phyloP scores from a whole-genome alignment of 257 asterid genomes.

The Linderniella brevidens region DNA sequence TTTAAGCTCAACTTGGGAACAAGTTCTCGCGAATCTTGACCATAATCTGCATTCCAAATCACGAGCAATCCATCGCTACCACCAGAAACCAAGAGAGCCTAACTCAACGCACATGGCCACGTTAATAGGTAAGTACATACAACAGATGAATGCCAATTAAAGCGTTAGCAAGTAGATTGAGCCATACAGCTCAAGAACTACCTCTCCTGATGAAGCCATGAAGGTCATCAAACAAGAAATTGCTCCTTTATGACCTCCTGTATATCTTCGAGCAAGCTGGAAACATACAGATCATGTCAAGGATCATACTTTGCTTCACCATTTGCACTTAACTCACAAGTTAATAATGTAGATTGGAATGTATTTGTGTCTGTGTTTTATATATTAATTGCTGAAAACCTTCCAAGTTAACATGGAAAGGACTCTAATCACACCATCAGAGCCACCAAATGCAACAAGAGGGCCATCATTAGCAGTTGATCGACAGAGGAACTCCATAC shows the following conservation, averaged over 20 bases:
- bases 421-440: constrained; percentile 96
- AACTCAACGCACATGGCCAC: neutral
- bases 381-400: constrained; percentile 24
- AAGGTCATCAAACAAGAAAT: constrained; percentile 87
- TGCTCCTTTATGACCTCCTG: constrained; percentile 95
- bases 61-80: constrained; percentile 94
- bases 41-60: constrained; percentile 94
- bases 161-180: neutral
- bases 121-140: neutral
- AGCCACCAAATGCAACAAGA: constrained; percentile 95
- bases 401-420: constrained; percentile 98
- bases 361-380: too few relatives aligned
- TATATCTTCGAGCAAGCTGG: constrained; percentile 90
- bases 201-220: constrained; percentile 92
- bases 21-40: constrained; percentile 92
- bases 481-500: constrained; percentile 73
- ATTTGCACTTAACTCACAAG: constrained; percentile 4
- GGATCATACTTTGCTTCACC: neutral
- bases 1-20: constrained; percentile 93
- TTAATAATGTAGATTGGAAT: constrained; percentile 10
- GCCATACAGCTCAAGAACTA: constrained; percentile 12
- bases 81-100: constrained; percentile 97
- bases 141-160: neutral
- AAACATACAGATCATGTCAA: constrained; percentile 7
- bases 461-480: constrained; percentile 76